Conservation (phyloP, 179 eudicot genomes). For the Spinacia oleracea region DNA sequence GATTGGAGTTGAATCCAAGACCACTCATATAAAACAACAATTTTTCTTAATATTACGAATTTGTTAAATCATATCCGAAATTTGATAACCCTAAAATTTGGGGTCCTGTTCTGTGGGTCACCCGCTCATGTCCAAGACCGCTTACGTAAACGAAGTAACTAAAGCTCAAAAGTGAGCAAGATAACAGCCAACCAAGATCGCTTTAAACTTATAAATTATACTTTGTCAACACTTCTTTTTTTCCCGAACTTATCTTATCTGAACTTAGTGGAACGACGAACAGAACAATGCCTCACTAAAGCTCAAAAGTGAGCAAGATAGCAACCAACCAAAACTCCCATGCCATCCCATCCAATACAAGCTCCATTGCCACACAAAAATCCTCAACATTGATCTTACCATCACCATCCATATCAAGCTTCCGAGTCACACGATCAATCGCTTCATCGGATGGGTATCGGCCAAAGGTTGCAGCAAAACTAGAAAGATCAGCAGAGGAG, state of each 20-base stretch:
- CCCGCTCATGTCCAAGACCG: no score
- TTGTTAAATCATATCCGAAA: no score
- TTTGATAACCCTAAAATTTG: no score
- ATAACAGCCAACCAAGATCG: slow-evolving; percentile 24
- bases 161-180: slow-evolving; percentile 15
- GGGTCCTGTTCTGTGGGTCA: no score
- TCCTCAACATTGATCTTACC: slow-evolving; percentile 19
- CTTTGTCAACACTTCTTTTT: no score
- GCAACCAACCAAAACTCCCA: slow-evolving; percentile 28
- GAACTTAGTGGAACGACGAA: no score
- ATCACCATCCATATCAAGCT: slow-evolving; percentile 16
- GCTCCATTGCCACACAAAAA: slow-evolving; percentile 2
- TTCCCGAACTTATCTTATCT: no score
- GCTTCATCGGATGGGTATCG: neutral
- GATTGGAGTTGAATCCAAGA: no score
- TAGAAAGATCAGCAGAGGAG: slow-evolving; percentile 5
- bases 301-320: slow-evolving; percentile 15
- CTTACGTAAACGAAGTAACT: neutral
- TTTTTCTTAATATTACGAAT: no score
- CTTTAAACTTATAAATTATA: no score
- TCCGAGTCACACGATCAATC: neutral
- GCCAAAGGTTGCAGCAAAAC: slow-evolving; percentile 11
- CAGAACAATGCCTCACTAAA: no score
- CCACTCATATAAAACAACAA: no score
- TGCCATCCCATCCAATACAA: slow-evolving; percentile 8